phyloP scores from a whole-genome alignment of 1,139 yeast genomes.

The Yamadazyma dushanensis region DNA sequence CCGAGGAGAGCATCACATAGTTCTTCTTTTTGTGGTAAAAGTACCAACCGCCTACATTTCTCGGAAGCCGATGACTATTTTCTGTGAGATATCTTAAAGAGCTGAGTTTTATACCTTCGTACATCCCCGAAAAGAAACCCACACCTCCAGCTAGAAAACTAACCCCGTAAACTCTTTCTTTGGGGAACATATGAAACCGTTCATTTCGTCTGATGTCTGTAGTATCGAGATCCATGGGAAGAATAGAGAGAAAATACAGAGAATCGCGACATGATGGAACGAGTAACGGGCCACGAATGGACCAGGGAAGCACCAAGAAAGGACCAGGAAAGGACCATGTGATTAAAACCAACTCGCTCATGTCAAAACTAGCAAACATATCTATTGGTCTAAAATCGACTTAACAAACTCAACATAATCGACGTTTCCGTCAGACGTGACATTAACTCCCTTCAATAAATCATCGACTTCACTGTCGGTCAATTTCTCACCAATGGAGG shows the following conservation, averaged over 20 bases:
- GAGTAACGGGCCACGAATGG: too few species aligned
- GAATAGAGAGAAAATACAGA: too few species aligned
- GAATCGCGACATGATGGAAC: too few species aligned
- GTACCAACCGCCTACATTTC: slow-evolving; percentile 83
- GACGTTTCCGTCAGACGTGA: slow-evolving; percentile 90
- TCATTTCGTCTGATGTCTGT: slow-evolving; percentile 23
- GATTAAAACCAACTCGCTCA: too few species aligned
- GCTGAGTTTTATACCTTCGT: slow-evolving; percentile 56
- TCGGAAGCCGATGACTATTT: slow-evolving; percentile 80
- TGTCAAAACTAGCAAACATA: too few species aligned
- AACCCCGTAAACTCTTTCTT: slow-evolving; percentile 34
- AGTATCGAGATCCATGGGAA: neutral
- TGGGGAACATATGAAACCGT: slow-evolving; percentile 42
- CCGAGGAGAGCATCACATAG: slow-evolving; percentile 65
- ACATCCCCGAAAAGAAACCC: slow-evolving; percentile 67
- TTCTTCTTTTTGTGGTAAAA: slow-evolving; percentile 84
- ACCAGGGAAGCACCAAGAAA: too few species aligned
- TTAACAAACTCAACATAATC: slow-evolving; percentile 95
- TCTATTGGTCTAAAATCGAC: slow-evolving; percentile 82
- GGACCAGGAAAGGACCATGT: too few species aligned
- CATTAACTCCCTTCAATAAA: slow-evolving; percentile 90
- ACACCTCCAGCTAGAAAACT: slow-evolving; percentile 43
- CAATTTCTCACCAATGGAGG: slow-evolving; percentile 91
- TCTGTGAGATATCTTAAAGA: slow-evolving; percentile 71
- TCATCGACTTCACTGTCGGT: slow-evolving; percentile 92